phyloP scores from a whole-genome alignment of 2,329 filamentous ascomycete genomes.

The Diaporthe amygdali region DNA sequence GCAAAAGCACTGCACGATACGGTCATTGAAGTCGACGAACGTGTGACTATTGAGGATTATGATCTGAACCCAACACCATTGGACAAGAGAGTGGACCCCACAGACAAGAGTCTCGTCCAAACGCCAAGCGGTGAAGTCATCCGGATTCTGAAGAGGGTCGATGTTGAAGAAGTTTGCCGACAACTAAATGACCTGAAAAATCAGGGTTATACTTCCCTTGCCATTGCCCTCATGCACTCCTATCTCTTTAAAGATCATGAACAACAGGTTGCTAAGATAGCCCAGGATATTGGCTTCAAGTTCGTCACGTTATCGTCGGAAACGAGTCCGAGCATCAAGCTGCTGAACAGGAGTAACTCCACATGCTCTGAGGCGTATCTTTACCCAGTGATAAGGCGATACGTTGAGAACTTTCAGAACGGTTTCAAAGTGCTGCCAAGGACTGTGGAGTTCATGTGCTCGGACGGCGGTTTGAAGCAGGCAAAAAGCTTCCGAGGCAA shows the following conservation, averaged over 20 bases:
- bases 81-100: background rate
- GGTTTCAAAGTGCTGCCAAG: constrained; percentile 35
- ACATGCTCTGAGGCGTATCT: constrained; percentile 50
- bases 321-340: constrained; percentile 48
- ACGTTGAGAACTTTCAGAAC: constrained; percentile 44
- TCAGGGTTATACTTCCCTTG: constrained; percentile 50
- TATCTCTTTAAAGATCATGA: constrained; percentile 72
- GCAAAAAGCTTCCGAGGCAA: constrained; percentile 71
- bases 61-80: constrained; percentile 19
- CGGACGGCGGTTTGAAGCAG: constrained; percentile 56
- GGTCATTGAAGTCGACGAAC: constrained; percentile 27
- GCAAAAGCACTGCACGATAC: constrained; percentile 25
- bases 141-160: constrained; percentile 18
- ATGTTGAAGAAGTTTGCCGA: background rate
- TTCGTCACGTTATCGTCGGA: constrained; percentile 41
- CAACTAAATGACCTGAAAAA: constrained; percentile 16
- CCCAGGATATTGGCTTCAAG: constrained; percentile 45
- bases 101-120: constrained; percentile 6
- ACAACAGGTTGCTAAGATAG: constrained; percentile 40
- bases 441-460: constrained; percentile 76
- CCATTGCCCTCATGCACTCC: constrained; percentile 74
- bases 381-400: constrained; percentile 47
- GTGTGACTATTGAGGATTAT: constrained; percentile 26
- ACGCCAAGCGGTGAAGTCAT: constrained; percentile 21
- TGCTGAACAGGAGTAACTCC: constrained; percentile 49